A percentile compares a stretch with the other conserved stretches of the same genome.
phyloP scores from a whole-genome alignment of 768 basidiomycete species.

The Crassisporium funariophilum region DNA sequence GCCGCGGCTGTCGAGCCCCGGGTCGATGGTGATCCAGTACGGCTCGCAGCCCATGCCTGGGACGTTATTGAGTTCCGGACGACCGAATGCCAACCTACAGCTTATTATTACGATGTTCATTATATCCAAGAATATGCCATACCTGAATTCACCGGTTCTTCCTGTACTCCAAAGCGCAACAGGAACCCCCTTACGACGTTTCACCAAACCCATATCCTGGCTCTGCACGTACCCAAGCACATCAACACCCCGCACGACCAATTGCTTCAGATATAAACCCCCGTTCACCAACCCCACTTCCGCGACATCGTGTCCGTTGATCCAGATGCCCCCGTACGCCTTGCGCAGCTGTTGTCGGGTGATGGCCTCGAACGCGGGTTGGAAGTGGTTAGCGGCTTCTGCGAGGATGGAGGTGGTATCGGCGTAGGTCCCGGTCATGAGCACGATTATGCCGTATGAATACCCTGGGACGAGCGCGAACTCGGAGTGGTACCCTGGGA shows the following conservation, averaged over 20 bases:
- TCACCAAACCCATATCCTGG: conserved; percentile 4
- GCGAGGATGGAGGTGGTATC: conserved; percentile 33
- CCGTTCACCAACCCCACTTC: conserved; percentile 34
- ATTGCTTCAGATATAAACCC: conserved; percentile 31
- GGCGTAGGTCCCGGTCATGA: conserved; percentile 38
- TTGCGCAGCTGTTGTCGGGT: conserved; percentile 27
- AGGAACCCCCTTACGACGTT: conserved; percentile 13
- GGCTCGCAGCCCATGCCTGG: conserved; percentile 34
- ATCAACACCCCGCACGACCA: conserved; percentile 35
- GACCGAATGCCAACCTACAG: conserved; percentile 32
- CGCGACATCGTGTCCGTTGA: conserved; percentile 25
- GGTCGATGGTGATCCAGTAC: conserved; percentile 37
- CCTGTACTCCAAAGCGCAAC: conserved; percentile 41
- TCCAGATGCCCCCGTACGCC: conserved; percentile 38
- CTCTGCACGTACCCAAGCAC: conserved; percentile 35
- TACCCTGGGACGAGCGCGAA: conserved; percentile 41
- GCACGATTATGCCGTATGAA: conserved; percentile 43
- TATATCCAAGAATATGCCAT: not conserved
- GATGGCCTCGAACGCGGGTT: conserved; percentile 36
- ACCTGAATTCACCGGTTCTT: conserved; percentile 41
- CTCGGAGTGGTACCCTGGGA: conserved; percentile 41
- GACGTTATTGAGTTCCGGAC: conserved; percentile 26
- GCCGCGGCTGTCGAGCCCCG: conserved; percentile 25
- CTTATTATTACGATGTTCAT: not conserved
- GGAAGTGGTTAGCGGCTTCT: conserved; percentile 33